These are phyloP conservation scores for Globisporangium heterothallicum DNA, from an alignment of 352 stramenopile genomes.

Conservation along the genomic window DNA sequence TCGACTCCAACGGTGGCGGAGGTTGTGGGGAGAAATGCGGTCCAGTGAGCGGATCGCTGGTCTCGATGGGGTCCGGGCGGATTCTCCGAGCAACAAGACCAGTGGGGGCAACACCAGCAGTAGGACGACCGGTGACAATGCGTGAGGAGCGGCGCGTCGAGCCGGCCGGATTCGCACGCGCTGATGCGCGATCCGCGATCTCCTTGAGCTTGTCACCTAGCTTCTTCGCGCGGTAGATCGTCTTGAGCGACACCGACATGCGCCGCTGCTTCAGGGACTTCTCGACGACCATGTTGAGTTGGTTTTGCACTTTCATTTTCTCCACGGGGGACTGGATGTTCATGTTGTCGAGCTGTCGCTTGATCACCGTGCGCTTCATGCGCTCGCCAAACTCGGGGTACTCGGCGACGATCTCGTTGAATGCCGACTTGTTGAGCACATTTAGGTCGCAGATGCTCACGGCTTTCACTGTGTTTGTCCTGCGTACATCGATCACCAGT, in stretches of 20 bases:
- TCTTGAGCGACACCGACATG: slow-evolving; percentile 67
- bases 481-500: slow-evolving; percentile 72
- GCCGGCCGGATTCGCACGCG: slow-evolving; percentile 14
- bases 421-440: slow-evolving; percentile 67
- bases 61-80: not conserved
- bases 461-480: slow-evolving; percentile 72
- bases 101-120: not conserved
- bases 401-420: slow-evolving; percentile 78
- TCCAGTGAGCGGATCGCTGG: not conserved
- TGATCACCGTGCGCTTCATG: slow-evolving; percentile 81
- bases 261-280: slow-evolving; percentile 70
- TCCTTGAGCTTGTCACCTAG: slow-evolving; percentile 78
- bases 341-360: slow-evolving; percentile 81
- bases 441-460: slow-evolving; percentile 79
- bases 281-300: slow-evolving; percentile 71
- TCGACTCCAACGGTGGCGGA: not conserved
- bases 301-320: slow-evolving; percentile 73
- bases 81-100: not conserved
- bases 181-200: slow-evolving; percentile 55
- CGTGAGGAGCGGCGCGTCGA: slow-evolving; percentile 22
- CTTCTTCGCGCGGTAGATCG: slow-evolving; percentile 78
- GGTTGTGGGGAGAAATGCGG: not conserved
- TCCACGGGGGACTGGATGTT: slow-evolving; percentile 68
- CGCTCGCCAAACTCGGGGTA: slow-evolving; percentile 75
- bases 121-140: not conserved